Percentiles rank a stretch among this genome's conserved stretches.
Conservation (phyloP, 495 filamentous ascomycete genomes). For the Hamigera avellanea region DNA sequence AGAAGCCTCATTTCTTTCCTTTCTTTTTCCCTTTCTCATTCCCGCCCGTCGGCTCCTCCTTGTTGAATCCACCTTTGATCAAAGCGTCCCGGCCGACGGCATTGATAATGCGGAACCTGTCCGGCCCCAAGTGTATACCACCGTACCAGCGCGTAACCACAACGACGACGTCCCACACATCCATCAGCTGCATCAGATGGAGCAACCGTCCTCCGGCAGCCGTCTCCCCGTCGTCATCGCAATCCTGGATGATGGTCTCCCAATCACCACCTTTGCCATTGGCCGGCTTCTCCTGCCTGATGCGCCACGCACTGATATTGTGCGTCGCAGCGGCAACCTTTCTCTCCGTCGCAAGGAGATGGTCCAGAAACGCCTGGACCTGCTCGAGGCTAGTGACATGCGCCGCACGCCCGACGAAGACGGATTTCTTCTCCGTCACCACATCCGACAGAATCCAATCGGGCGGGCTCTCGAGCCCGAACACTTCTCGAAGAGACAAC, state of each 20-base stretch:
- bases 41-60: constrained; percentile 23
- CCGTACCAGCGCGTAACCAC: constrained; percentile 97
- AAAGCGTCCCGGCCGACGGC: constrained; percentile 74
- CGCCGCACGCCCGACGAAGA: constrained; percentile 71
- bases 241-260: constrained; percentile 67
- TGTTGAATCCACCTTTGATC: constrained; percentile 60
- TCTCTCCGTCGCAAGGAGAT: constrained; percentile 70
- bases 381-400: constrained; percentile 53
- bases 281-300: constrained; percentile 28
- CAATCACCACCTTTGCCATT: neutral
- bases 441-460: constrained; percentile 64
- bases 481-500: constrained; percentile 20
- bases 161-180: constrained; percentile 82
- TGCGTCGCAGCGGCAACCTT: constrained; percentile 77
- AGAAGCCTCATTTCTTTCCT: constrained; percentile 38
- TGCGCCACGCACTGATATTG: constrained; percentile 70
- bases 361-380: constrained; percentile 54
- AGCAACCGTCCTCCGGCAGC: constrained; percentile 78
- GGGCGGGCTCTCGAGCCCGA: constrained; percentile 29
- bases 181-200: constrained; percentile 89
- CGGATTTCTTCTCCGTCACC: constrained; percentile 72
- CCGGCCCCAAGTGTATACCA: constrained; percentile 74
- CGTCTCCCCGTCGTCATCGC: constrained; percentile 93
- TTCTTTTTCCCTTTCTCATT: constrained; percentile 45
- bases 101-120: constrained; percentile 84